Percentiles rank a stretch among this genome's conserved stretches.
These are phyloP conservation scores for Dendryphion nanum DNA, from an alignment of 2,329 filamentous ascomycete genomes.

Conservation along the genomic window DNA sequence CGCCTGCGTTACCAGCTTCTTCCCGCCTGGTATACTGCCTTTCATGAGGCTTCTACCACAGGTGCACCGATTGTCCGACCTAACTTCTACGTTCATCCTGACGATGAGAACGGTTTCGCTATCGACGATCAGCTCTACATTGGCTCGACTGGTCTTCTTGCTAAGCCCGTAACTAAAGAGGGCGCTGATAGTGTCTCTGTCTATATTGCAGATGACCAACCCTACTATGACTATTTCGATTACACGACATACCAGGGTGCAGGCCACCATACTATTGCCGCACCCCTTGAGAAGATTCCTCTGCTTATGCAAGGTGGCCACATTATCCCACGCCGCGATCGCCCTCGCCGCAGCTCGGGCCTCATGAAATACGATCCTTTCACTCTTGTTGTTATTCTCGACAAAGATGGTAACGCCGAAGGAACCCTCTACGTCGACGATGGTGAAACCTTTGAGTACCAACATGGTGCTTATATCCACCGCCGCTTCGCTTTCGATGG, in stretches of 20 bases:
- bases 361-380: constrained; percentile 95
- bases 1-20: constrained; percentile 86
- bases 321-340: constrained; percentile 85
- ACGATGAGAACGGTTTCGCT: constrained; percentile 80
- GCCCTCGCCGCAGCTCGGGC: constrained; percentile 77
- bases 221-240: constrained; percentile 95
- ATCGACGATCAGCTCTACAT: constrained; percentile 94
- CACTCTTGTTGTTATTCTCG: constrained; percentile 77
- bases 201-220: constrained; percentile 83
- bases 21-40: constrained; percentile 95
- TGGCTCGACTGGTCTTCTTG: constrained; percentile 83
- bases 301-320: constrained; percentile 91
- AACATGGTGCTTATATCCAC: constrained; percentile 84
- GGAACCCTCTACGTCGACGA: constrained; percentile 91
- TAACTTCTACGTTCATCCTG: constrained; percentile 88
- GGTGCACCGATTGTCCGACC: constrained; percentile 87
- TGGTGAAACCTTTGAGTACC: constrained; percentile 86
- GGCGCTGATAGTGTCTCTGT: constrained; percentile 71
- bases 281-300: constrained; percentile 83
- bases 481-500: constrained; percentile 69
- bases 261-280: constrained; percentile 68
- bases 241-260: constrained; percentile 73
- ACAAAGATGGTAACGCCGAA: constrained; percentile 67
- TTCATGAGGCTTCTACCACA: constrained; percentile 80
- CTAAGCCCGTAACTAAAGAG: constrained; percentile 82